Base-by-base conservation (phyloP, 2,329 filamentous ascomycete species). In the Botryotinia convoluta region DNA sequence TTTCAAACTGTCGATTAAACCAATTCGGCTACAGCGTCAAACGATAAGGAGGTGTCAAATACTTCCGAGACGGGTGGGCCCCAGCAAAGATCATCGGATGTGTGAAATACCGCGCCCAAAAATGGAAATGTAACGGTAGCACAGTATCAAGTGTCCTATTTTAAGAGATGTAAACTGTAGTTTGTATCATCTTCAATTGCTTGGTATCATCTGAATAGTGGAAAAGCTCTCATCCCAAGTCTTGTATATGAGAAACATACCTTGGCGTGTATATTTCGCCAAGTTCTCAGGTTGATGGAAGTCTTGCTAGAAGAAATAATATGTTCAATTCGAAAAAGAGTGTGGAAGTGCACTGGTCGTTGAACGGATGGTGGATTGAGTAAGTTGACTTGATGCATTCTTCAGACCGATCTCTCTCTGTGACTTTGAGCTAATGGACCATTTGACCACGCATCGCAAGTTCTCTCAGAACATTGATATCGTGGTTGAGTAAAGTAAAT, bases 1-100 rank as follows among this genome's bases (percentile, higher is more conserved):
- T 10, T 42, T 72, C 75, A 75, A 75, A 76, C 70, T 35, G 75
- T 29, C 51, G 54, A 74, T 78, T 75, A 79, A 78, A 78, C 77
- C 70, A 44, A 45, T 62, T 76, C 75, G 75, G 76, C 76, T 76
- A 73, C 75, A 78, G 29, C 45, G 35, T 72, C 69, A 72, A 72
- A 72, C 69, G 14, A 37, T 7, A 45, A 51, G 44, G 37, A 29
- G n/a, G 37, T 45, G 35, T 32, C 35, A 68, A 42, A 42, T 57
- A 35, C 26, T 69, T 60, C 26, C 22, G 39, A 44, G 29, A 60
- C 51, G 8, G n/a, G 32, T 61, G 32, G 14, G 32, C 39, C 48
- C 22, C 29, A 57, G 57, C 22, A 61, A 39, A 22, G 35, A 57
- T 51, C 12, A 26, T 48, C 51, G 59, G 35, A 37, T 51, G 16